These are phyloP conservation scores for Thermoascus crustaceus DNA, from an alignment of 2,329 filamentous ascomycete species.

Conservation along the genomic window DNA sequence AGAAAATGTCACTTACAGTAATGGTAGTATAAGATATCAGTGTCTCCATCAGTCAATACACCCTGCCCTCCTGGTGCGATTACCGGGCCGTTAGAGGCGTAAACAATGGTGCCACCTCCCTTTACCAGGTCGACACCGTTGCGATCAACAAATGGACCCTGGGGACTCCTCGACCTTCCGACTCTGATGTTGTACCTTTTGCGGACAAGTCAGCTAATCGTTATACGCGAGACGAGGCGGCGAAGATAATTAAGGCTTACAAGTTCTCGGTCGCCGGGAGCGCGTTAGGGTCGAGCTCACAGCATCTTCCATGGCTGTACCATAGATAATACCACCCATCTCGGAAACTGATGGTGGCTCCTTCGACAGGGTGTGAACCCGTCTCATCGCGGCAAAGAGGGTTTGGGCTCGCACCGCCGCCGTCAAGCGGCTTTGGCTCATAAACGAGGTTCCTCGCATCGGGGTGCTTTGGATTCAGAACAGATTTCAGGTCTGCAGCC, in stretches of 20 bases:
- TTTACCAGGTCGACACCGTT: conserved; percentile 44
- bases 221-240: background rate
- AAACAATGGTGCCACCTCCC: conserved; percentile 53
- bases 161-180: conserved; percentile 48
- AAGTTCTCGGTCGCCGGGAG: conserved; percentile 48
- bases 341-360: conserved; percentile 22
- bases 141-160: conserved; percentile 50
- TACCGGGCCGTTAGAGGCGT: conserved; percentile 51
- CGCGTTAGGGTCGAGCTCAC: conserved; percentile 17
- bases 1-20: conserved; percentile 28
- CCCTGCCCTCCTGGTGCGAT: conserved; percentile 62
- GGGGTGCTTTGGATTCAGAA: conserved; percentile 14
- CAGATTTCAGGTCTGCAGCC: conserved; percentile 7
- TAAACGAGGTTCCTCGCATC: conserved; percentile 22
- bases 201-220: conserved; percentile 1
- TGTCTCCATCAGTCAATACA: conserved; percentile 42
- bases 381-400: conserved; percentile 21
- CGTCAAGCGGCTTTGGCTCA: conserved; percentile 15
- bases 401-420: conserved; percentile 14
- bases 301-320: conserved; percentile 28
- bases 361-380: conserved; percentile 25
- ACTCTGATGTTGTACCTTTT: conserved; percentile 55
- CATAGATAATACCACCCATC: conserved; percentile 27
- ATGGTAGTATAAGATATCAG: conserved; percentile 28
- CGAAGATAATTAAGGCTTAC: too few relatives aligned